Evolutionary conservation across 2,329 filamentous ascomycete species (phyloP).

Genomic region (Myriangium duriaei): DNA sequence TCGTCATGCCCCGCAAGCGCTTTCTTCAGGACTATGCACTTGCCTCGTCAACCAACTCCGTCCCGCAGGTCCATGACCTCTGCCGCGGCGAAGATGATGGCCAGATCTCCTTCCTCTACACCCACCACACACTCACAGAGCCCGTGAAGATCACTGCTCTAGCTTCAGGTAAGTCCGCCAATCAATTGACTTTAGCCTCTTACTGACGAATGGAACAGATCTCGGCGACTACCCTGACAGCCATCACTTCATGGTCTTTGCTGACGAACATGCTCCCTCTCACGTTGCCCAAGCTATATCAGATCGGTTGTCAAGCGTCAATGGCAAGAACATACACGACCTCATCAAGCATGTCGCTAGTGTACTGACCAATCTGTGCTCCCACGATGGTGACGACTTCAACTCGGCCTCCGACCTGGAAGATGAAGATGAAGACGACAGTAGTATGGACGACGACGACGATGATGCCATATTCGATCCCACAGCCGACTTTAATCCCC

Average conservation of each 20-base stretch:
- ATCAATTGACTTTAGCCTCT: not conserved
- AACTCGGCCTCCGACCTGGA: conserved; percentile 20
- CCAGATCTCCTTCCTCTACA: conserved; percentile 52
- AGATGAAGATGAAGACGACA: conserved; percentile 25
- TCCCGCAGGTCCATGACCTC: conserved; percentile 41
- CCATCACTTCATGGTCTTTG: conserved; percentile 47
- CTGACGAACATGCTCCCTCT: conserved; percentile 34
- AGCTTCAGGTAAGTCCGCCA: conserved; percentile 5
- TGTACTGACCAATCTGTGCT: conserved; percentile 21
- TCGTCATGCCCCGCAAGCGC: conserved; percentile 57
- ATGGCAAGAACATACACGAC: conserved; percentile 35
- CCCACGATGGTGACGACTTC: conserved; percentile 26
- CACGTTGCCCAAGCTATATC: conserved; percentile 33
- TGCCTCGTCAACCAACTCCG: conserved; percentile 19
- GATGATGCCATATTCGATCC: conserved; percentile 23
- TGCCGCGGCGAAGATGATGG: conserved; percentile 57
- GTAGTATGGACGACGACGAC: conserved; percentile 25
- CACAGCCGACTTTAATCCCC: conserved; percentile 9
- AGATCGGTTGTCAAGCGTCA: conserved; percentile 29
- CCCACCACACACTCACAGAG: conserved; percentile 14
- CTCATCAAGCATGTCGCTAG: conserved; percentile 36
- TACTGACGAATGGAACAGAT: conserved; percentile 27
- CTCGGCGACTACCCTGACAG: conserved; percentile 46
- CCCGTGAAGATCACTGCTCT: conserved; percentile 9
- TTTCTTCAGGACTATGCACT: conserved; percentile 49